Evolutionary conservation across 129 eudicot genomes (phyloP).

Genomic region (Saussurea involucrata): DNA sequence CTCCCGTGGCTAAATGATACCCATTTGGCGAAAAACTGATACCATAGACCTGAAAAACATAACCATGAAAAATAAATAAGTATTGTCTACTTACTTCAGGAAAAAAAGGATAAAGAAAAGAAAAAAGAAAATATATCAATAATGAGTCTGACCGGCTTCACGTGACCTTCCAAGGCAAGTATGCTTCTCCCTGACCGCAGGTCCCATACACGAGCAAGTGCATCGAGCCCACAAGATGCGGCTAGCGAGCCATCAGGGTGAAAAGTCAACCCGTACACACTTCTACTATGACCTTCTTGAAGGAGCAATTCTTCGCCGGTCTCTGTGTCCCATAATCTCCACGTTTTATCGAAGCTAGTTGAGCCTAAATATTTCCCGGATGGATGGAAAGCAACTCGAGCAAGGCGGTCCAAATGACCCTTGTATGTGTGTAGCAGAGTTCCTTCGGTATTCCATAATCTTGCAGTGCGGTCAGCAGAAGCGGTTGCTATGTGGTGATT

Average conservation of each 20-base stretch:
- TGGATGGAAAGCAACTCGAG: constrained; percentile 93
- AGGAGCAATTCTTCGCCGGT: constrained; percentile 84
- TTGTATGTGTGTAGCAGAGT: constrained; percentile 56
- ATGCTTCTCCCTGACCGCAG: constrained; percentile 89
- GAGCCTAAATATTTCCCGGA: constrained; percentile 92
- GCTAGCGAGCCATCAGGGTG: constrained; percentile 91
- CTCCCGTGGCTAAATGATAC: constrained; percentile 90
- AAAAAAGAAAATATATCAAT: background rate
- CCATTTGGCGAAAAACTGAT: constrained; percentile 93
- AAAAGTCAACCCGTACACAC: constrained; percentile 82
- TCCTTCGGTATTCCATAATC: constrained; percentile 75
- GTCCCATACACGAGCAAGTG: constrained; percentile 99
- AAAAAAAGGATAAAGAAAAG: background rate
- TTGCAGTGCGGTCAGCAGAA: constrained; percentile 95
- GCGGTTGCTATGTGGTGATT: constrained; percentile 73
- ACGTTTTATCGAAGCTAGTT: constrained; percentile 84
- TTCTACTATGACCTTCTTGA: constrained; percentile 98
- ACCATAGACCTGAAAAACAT: constrained; percentile 56
- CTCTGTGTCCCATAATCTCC: constrained; percentile 96
- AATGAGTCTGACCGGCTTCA: constrained; percentile 70
- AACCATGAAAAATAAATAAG: background rate
- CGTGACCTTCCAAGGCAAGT: constrained; percentile 96
- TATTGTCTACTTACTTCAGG: background rate
- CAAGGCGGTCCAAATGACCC: constrained; percentile 94
- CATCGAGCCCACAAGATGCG: constrained; percentile 91